These are phyloP conservation scores for Aspergillus cavernicola DNA, from an alignment of 495 filamentous ascomycete genomes.

Conservation along the genomic window DNA sequence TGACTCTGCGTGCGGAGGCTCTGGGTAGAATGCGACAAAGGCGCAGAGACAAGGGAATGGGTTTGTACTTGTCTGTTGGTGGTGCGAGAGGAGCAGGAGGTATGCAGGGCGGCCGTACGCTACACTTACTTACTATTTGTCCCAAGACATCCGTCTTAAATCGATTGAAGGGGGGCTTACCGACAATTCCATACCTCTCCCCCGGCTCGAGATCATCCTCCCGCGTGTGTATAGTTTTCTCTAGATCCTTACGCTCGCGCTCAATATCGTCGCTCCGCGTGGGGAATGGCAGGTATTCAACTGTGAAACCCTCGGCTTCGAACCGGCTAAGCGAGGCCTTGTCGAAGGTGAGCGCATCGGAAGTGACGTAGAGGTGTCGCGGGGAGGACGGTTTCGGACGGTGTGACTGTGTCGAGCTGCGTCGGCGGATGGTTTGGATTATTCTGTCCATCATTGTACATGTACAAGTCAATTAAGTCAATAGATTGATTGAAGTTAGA, in stretches of 20 bases:
- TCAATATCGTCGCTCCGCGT: conserved; percentile 39
- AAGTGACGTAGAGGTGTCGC: conserved; percentile 53
- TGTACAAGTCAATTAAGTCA: not conserved
- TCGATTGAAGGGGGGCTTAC: conserved; percentile 21
- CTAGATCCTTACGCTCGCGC: conserved; percentile 29
- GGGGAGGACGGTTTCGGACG: conserved; percentile 3
- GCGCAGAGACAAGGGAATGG: conserved; percentile 44
- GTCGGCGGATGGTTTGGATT: conserved; percentile 16
- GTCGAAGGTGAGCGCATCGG: conserved; percentile 58
- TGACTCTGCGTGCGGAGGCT: conserved; percentile 15
- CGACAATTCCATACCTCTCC: conserved; percentile 45
- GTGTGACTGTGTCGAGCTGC: conserved; percentile 11
- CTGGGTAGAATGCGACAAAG: conserved; percentile 58
- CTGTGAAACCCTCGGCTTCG: conserved; percentile 61
- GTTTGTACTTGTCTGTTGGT: conserved; percentile 40
- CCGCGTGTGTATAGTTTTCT: conserved; percentile 45
- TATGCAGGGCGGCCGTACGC: conserved; percentile 58
- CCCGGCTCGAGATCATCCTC: conserved; percentile 42
- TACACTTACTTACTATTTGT: conserved; percentile 14
- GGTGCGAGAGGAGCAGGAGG: conserved; percentile 49
- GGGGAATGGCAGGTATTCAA: conserved; percentile 54
- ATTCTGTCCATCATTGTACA: conserved; percentile 14
- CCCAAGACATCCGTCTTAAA: too few species aligned
- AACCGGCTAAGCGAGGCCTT: conserved; percentile 49
- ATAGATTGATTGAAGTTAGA: too few species aligned